Percentiles rank a stretch among this genome's conserved stretches.
Evolutionary conservation across 148 eudicot genomes (phyloP).

Genomic region (Nyssa sinensis): DNA sequence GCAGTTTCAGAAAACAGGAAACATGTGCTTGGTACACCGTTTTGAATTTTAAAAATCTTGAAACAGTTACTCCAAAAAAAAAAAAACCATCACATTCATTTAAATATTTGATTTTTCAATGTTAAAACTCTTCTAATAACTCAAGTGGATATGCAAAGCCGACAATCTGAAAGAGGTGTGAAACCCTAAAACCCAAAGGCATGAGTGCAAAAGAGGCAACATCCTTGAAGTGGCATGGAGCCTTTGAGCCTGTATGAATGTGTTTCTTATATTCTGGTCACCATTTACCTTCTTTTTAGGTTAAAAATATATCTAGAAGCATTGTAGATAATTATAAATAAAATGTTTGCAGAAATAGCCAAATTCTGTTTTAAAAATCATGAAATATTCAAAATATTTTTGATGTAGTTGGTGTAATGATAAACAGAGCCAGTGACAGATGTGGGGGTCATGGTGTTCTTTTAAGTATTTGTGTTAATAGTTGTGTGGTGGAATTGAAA

Average conservation of each 20-base stretch:
- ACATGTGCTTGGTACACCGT: background rate
- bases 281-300: too few relatives aligned
- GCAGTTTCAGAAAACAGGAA: too few relatives aligned
- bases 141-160: background rate
- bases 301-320: too few relatives aligned
- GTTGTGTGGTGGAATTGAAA: background rate
- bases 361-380: background rate
- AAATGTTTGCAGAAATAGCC: too few relatives aligned
- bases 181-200: background rate
- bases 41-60: background rate
- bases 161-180: background rate
- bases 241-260: background rate
- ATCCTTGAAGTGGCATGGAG: background rate
- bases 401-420: background rate
- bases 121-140: background rate
- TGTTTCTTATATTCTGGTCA: too few relatives aligned
- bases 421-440: background rate
- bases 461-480: too few relatives aligned
- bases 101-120: background rate
- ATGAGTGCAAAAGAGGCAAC: background rate
- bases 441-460: too few relatives aligned
- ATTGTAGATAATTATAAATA: too few relatives aligned
- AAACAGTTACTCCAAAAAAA: too few relatives aligned
- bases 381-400: background rate
- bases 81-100: background rate